Evolutionary conservation across 257 asterid species (phyloP), one percentile per base, ranked within the genome.

Genomic region (Handroanthus guayacan): DNA sequence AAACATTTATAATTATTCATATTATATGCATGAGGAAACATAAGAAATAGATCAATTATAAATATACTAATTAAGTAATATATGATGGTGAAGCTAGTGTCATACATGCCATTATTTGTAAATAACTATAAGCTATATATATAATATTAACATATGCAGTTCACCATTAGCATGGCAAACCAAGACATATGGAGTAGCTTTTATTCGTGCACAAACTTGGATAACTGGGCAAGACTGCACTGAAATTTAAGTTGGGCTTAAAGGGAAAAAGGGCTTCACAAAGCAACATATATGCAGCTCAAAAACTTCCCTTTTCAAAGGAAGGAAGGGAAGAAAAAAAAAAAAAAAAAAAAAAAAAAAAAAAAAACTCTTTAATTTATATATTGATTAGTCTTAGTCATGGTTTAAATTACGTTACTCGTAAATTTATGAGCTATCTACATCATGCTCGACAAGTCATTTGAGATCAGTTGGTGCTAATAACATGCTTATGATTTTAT

Each of bases 61-160:
- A 11, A 36, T 12, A 6, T 41, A 8, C 3, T n/a, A 37, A 37
- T n/a, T 38, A 63, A 60, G 17, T 13, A 55, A 31, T 9, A n/a
- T n/a, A n/a, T n/a, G 18, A 10, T 18, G 25, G 41, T 47, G 25
- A 74, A 14, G 45, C 45, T 41, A 41, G 64, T 64, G 17, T 74
- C 64, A 20, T 25, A 25, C 31, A 25, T 36, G 11, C 52, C 50
- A 74, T 48, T 10, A 74, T 17, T 74, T 62, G 78, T 62, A 48
- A 74, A 37, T 41, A 62, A 36, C 3, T 10, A 62, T 16, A 17
- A 74, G 54, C 43, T 62, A 48, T 45, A 41, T 25, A 25, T 25
- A 25, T 25, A 25, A 25, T 25, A 41, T 5, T 7, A n/a, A 62
- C 14, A 74, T 25, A 25, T 5, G 38, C 6, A 10, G 62, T 51